Conservation (phyloP, 164 flowering plant genomes). For the Magnolia officinalis region DNA sequence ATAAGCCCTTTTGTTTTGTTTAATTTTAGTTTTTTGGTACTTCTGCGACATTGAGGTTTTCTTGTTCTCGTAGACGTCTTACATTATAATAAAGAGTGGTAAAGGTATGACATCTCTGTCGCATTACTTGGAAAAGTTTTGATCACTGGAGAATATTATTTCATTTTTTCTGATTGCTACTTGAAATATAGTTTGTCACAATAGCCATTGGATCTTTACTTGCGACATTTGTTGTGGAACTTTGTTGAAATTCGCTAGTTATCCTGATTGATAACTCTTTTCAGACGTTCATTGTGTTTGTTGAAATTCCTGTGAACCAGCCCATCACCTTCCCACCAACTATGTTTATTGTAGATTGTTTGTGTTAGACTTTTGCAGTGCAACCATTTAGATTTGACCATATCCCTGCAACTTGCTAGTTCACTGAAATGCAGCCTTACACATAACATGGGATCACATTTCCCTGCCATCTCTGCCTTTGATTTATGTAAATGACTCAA, state of each 20-base stretch:
- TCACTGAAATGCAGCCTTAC: too few species aligned
- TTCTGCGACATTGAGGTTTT: constrained; percentile 2
- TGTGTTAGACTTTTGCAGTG: too few species aligned
- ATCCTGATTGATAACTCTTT: too few species aligned
- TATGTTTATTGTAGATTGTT: too few species aligned
- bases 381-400: too few species aligned
- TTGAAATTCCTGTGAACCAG: too few species aligned
- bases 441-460: too few species aligned
- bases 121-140: neutral
- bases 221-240: constrained; percentile 11
- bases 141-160: neutral
- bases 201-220: constrained; percentile 1
- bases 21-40: neutral
- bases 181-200: neutral
- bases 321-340: too few species aligned
- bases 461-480: too few species aligned
- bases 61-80: constrained; percentile 40
- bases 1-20: neutral
- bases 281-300: too few species aligned
- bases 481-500: too few species aligned
- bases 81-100: constrained; percentile 35
- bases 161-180: neutral
- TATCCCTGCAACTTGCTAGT: too few species aligned
- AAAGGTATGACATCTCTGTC: constrained; percentile 40
- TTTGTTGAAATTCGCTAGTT: constrained; percentile 24